phyloP scores from a whole-genome alignment of 192 early-diverging fungal genomes.

The Linnemannia zychae region DNA sequence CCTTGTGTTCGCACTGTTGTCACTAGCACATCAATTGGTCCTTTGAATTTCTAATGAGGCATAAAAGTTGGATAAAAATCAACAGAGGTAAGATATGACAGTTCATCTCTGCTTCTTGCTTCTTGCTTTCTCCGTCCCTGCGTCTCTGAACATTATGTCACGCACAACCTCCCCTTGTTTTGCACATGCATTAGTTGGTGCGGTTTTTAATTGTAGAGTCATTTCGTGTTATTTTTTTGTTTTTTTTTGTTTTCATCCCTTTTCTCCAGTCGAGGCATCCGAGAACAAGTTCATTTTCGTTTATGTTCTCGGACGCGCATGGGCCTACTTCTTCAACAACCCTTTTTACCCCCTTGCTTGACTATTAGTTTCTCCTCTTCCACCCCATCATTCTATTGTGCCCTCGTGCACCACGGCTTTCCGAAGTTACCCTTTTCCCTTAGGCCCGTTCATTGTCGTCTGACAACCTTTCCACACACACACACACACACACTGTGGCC shows the following conservation, averaged over 20 bases:
- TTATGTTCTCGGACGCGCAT: background rate
- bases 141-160: background rate
- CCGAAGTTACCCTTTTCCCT: background rate
- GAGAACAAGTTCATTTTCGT: background rate
- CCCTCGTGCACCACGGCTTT: background rate
- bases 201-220: background rate
- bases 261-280: background rate
- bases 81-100: background rate
- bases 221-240: background rate
- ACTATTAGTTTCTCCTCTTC: background rate
- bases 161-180: background rate
- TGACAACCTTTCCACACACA: background rate
- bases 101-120: background rate
- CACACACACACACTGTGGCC: background rate
- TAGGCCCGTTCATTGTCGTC: background rate
- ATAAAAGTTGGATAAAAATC: background rate
- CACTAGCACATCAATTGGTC: slow-evolving; percentile 83
- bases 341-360: background rate
- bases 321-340: background rate
- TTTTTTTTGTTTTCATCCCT: background rate
- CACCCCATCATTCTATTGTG: background rate
- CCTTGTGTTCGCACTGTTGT: slow-evolving; percentile 84
- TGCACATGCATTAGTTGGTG: background rate
- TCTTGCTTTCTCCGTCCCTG: background rate
- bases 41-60: slow-evolving; percentile 69